These are phyloP conservation scores for Fomitopsis schrenkii DNA, from an alignment of 1,284 basidiomycete species.

Conservation along the genomic window DNA sequence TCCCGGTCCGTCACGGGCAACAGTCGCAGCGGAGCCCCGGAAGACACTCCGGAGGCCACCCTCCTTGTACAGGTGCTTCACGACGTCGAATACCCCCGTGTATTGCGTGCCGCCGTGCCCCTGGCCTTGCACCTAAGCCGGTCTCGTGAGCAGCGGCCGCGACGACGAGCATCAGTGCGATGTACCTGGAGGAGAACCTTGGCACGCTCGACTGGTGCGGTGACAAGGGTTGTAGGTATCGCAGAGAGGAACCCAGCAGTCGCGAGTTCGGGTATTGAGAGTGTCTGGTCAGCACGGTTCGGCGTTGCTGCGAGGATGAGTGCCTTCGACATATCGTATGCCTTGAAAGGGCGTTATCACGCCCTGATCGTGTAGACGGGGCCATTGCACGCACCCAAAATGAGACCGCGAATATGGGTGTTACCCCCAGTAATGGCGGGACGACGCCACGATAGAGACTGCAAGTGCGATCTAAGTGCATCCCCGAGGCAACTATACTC, in stretches of 20 bases:
- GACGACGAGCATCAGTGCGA: neutral
- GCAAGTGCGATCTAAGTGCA: neutral
- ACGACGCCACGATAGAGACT: constrained; percentile 97
- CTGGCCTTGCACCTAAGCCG: constrained; percentile 61
- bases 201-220: constrained; percentile 94
- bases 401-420: constrained; percentile 97
- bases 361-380: neutral
- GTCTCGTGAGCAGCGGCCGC: neutral
- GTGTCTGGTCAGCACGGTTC: constrained; percentile 55
- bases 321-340: constrained; percentile 92
- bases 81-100: constrained; percentile 90
- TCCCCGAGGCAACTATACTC: neutral
- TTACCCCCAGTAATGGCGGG: constrained; percentile 93
- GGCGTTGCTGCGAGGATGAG: constrained; percentile 76
- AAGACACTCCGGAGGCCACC: constrained; percentile 93
- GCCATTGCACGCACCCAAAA: constrained; percentile 76
- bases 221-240: constrained; percentile 87
- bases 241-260: constrained; percentile 94
- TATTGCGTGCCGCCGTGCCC: constrained; percentile 85
- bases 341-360: constrained; percentile 42
- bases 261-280: constrained; percentile 85
- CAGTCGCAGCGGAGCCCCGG: constrained; percentile 89
- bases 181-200: constrained; percentile 91
- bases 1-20: constrained; percentile 94
- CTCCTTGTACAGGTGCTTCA: constrained; percentile 90